Conservation (phyloP, 208 protist genomes). For the Hexamita inflata region DNA sequence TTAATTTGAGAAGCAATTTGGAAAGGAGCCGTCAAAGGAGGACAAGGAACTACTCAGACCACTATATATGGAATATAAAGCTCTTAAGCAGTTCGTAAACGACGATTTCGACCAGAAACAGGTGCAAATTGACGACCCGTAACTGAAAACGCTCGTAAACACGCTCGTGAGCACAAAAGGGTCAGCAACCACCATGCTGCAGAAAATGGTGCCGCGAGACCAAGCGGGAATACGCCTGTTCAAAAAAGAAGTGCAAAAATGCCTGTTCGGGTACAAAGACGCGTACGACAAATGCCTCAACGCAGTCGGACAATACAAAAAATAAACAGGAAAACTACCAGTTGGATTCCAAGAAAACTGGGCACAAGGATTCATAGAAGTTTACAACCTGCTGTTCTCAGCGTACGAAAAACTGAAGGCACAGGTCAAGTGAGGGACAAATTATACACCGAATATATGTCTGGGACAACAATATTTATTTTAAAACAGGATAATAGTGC, state of each 20-base stretch:
- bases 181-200: neutral
- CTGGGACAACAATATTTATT: no score
- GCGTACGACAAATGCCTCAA: neutral
- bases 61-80: constrained; percentile 22
- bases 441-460: no score
- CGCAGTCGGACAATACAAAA: neutral
- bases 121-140: neutral
- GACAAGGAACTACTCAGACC: constrained; percentile 18
- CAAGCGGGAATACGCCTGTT: neutral
- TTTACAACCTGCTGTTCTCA: neutral
- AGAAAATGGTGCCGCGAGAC: neutral
- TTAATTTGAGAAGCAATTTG: constrained; percentile 11
- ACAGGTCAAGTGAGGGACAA: neutral
- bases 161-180: neutral
- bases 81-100: neutral
- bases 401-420: neutral
- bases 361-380: neutral
- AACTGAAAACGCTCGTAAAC: neutral
- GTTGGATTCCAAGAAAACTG: neutral
- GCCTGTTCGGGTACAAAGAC: constrained; percentile 4
- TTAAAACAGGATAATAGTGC: no score
- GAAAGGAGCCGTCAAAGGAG: neutral
- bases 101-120: neutral
- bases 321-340: neutral
- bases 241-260: constrained; percentile 15